Evolutionary conservation across 192 early-diverging fungal genomes (phyloP), one percentile per base, ranked within the genome.

Genomic region (Lobosporangium transversale): DNA sequence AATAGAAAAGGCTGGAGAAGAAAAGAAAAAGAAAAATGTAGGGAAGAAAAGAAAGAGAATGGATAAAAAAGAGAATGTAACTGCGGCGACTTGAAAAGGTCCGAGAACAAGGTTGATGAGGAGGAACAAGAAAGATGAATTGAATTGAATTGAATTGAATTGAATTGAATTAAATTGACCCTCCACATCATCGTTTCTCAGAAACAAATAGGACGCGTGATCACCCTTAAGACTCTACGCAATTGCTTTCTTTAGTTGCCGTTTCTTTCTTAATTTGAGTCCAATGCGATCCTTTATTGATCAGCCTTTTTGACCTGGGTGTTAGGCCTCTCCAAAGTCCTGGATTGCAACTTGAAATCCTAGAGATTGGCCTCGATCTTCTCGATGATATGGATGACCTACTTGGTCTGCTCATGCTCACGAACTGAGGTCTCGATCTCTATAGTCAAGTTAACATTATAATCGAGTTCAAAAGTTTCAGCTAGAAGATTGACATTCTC

Each of bases 401-500:
- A 84, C 35, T 92, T 83, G 87, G 89, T 91, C 86, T 98, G 97
- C 87, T 96, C 92, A 60, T 84, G 88, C 80, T 97, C 97, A 83
- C 97, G 94, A 57, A 98, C 89, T 24, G 84, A 85, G 63, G 91
- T 87, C 84, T 98, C 97, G 70, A 94, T 88, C 83, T 98, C 95
- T 23, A 74, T 21, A 58, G 89, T 87, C 71, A 94, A 86, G 54
- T 87, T 84, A 27, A 90, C 91, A 65, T 89, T 89, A 80, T 98
- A 95, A 91, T 98, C 94, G 49, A 97, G 86, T 83, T 94, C 91
- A 78, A 94, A 98, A 45, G 94, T 90, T 81, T 97, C 90, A 36
- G 95, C 95, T 78, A 97, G 95, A 70, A 98, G 90, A 64, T 89
- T 78, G 51, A 95, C 95, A 66, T 95, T 94, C 80, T 98, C 91